Conservation (phyloP, 257 asterid species). For the Nemophila menziesii region DNA sequence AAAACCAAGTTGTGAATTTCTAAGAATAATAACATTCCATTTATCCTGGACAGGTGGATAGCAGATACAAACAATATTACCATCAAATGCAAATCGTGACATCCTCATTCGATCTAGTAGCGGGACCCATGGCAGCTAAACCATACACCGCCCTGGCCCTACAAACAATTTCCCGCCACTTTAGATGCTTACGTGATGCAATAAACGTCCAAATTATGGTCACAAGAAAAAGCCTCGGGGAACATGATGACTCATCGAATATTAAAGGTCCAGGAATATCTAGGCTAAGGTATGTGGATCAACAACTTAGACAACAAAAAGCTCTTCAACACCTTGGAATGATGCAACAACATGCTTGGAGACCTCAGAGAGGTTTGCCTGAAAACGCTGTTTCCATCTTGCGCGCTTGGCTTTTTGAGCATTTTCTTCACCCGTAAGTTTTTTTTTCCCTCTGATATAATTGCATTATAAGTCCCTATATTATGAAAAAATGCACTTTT, state of each 20-base stretch:
- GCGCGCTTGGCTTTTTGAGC: conserved; percentile 95
- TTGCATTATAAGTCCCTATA: too few species aligned
- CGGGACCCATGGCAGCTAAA: conserved; percentile 65
- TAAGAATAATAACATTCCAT: too few species aligned
- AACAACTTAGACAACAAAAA: conserved; percentile 62
- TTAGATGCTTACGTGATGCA: conserved; percentile 70
- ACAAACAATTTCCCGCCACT: conserved; percentile 81
- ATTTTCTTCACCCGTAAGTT: conserved; percentile 81
- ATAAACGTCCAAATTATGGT: conserved; percentile 48
- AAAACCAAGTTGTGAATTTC: too few species aligned
- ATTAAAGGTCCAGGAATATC: conserved; percentile 56
- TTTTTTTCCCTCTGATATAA: neutral
- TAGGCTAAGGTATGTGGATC: conserved; percentile 66
- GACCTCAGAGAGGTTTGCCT: conserved; percentile 90
- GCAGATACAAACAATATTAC: conserved; percentile 68
- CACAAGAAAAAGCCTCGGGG: conserved; percentile 56
- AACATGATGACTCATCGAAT: conserved; percentile 42
- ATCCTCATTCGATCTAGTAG: conserved; percentile 60
- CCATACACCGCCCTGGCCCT: conserved; percentile 83
- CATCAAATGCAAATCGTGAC: conserved; percentile 81
- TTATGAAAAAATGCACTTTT: too few species aligned
- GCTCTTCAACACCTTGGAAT: conserved; percentile 81
- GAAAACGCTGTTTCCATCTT: conserved; percentile 65
- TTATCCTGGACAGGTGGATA: conserved; percentile 76
- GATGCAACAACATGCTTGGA: conserved; percentile 86